Percentiles rank a stretch among this genome's conserved stretches.
Conservation (phyloP, 495 filamentous ascomycete species). For the Trichocladium antarcticum region DNA sequence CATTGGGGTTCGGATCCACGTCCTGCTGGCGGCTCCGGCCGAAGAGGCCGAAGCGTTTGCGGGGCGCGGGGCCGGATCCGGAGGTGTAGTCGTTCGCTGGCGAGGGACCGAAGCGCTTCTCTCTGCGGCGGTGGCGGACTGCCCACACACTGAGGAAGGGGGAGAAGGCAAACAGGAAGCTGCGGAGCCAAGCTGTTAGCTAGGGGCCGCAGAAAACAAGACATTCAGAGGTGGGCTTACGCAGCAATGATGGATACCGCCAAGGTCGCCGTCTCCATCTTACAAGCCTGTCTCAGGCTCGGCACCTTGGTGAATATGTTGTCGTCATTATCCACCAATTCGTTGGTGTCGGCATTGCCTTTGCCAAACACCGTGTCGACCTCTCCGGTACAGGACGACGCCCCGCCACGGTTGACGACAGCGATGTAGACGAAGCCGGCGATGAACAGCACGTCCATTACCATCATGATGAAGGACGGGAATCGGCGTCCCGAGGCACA, state of each 20-base stretch:
- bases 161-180: slow-evolving; percentile 57
- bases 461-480: slow-evolving; percentile 55
- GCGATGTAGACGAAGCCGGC: slow-evolving; percentile 53
- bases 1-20: slow-evolving; percentile 15
- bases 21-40: slow-evolving; percentile 14
- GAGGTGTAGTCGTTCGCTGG: slow-evolving; percentile 45
- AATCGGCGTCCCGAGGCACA: slow-evolving; percentile 60
- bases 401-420: slow-evolving; percentile 50
- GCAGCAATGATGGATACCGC: slow-evolving; percentile 66
- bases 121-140: slow-evolving; percentile 52
- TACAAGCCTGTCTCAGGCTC: slow-evolving; percentile 49
- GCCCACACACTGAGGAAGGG: slow-evolving; percentile 52
- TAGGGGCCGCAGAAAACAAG: not conserved
- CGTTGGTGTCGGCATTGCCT: slow-evolving; percentile 39
- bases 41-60: slow-evolving; percentile 23
- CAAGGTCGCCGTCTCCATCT: slow-evolving; percentile 59
- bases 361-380: slow-evolving; percentile 58
- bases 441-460: slow-evolving; percentile 50
- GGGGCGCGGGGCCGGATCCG: slow-evolving; percentile 43
- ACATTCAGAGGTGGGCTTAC: slow-evolving; percentile 46
- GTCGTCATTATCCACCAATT: slow-evolving; percentile 24
- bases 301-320: slow-evolving; percentile 33
- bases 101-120: slow-evolving; percentile 68
- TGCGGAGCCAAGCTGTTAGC: slow-evolving; percentile 17
- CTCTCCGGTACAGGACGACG: slow-evolving; percentile 46